Base-by-base conservation (phyloP, 352 stramenopile genomes). In the Globisporangium cystogenes region DNA sequence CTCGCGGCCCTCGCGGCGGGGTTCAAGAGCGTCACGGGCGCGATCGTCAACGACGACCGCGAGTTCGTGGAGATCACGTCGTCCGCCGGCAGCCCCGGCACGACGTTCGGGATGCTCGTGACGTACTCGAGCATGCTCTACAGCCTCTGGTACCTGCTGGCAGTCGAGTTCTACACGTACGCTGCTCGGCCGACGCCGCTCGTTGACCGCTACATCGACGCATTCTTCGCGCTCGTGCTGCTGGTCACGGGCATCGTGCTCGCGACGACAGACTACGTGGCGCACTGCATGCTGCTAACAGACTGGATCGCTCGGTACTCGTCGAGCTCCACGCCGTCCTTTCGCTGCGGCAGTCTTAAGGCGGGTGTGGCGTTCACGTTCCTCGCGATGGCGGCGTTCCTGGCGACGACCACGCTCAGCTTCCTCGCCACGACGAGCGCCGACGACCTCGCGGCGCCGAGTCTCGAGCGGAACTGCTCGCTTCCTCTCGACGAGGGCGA, bases 71-170 rank as follows among this genome's bases (percentile, higher is more conserved):
- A 26, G 18, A 12, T 43, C 24, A 59, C 59, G 47, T 51, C 56
- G 48, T 59, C 71, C 49, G 39, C 65, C 10, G 67, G 62, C 50
- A 67, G 50, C 23, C 48, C 63, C n/a, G 59, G 62, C n/a, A 73
- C 65, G 55, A 82, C 67, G 14, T 89, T 89, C 59, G 62, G 62
- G 26, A 65, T 86, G 46, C 57, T 89, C 36, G 74, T 86, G 66
- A 64, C 70, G 24, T 87, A 87, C 64, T 77, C 74, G 7, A 60
- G 65, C 18, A 73, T 86, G 74, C 55, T 90, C 16, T 87, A 84
- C 57, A 65, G 48, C 3, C 59, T 86, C 41, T 86, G 65, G 63
- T 65, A 70, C 35, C 3, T 85, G 1, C 49, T 79, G 27, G 68
- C 55, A 14, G 61, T 87, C 16, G 70, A 90, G 49, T 27, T 81